A percentile compares a stretch with the other conserved stretches of the same genome.
Conservation (phyloP, 2,329 filamentous ascomycete genomes). For the Ceratocystis cacaofunesta region DNA sequence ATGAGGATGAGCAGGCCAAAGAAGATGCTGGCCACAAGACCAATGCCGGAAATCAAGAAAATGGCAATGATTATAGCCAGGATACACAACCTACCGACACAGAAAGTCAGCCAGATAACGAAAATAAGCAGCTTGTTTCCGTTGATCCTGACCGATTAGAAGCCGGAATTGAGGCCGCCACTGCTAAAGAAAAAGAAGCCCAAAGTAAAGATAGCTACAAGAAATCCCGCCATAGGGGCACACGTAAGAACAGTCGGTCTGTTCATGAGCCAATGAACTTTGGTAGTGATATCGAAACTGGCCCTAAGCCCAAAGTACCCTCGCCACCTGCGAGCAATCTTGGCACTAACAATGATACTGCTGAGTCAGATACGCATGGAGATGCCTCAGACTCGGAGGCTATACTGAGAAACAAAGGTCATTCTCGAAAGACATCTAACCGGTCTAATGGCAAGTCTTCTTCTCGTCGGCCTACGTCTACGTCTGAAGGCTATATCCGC, state of each 20-base stretch:
- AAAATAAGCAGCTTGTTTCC: conserved; percentile 5
- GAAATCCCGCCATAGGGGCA: neutral
- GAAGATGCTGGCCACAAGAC: neutral
- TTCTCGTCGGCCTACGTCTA: conserved; percentile 5
- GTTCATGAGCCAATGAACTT: neutral
- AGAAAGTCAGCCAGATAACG: neutral
- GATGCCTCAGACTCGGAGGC: conserved; percentile 9
- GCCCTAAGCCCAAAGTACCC: neutral
- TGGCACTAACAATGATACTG: neutral
- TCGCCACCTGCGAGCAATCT: conserved; percentile 10
- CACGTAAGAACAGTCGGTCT: neutral
- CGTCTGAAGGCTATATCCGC: neutral
- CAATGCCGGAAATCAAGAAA: neutral
- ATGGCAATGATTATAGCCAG: neutral
- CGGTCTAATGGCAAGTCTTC: conserved; percentile 9
- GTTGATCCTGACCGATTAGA: neutral
- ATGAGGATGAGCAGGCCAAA: neutral
- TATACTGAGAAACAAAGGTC: neutral
- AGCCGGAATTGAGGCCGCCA: neutral
- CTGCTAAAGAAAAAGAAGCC: neutral
- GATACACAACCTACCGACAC: neutral
- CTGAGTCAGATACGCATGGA: neutral
- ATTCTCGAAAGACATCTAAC: conserved; percentile 9
- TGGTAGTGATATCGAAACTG: neutral
- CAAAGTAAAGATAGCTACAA: neutral